These are phyloP conservation scores for Boletus vinaceobasis DNA, from an alignment of 768 basidiomycete species.

Conservation along the genomic window DNA sequence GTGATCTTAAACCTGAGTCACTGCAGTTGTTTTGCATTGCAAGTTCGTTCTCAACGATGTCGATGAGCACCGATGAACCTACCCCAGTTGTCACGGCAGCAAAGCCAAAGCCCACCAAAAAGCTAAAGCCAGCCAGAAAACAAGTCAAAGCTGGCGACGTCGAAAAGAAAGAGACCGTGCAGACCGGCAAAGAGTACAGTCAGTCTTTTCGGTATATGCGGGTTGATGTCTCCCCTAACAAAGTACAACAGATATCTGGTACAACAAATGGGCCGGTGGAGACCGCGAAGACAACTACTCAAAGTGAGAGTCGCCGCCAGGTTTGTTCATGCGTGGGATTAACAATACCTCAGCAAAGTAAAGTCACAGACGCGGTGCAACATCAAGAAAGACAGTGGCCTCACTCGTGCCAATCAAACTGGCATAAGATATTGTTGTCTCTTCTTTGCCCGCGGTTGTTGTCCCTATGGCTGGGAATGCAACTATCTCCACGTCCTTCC, in stretches of 20 bases:
- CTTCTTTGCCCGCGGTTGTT: conserved; percentile 95
- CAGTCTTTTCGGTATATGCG: conserved; percentile 30
- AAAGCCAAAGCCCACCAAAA: conserved; percentile 45
- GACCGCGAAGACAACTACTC: conserved; percentile 96
- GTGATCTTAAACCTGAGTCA: conserved; percentile 9
- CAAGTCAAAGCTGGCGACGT: conserved; percentile 91
- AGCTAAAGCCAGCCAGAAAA: conserved; percentile 87
- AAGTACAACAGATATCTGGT: conserved; percentile 79
- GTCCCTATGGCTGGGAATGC: conserved; percentile 98
- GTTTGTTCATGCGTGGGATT: neutral
- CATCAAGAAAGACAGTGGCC: conserved; percentile 83
- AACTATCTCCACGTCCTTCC: conserved; percentile 92
- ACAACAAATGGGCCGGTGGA: conserved; percentile 99
- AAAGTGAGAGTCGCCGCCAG: conserved; percentile 53
- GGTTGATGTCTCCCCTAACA: conserved; percentile 5
- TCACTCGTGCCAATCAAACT: conserved; percentile 92
- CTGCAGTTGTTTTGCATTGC: neutral
- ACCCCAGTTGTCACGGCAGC: conserved; percentile 11
- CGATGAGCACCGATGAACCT: conserved; percentile 34
- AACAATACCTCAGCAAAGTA: conserved; percentile 59
- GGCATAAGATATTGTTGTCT: conserved; percentile 92
- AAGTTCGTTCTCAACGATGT: neutral
- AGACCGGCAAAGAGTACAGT: conserved; percentile 98
- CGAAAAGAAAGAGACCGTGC: conserved; percentile 81
- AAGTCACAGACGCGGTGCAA: conserved; percentile 93